Conservation (phyloP, 208 protist genomes). For the Leishmania major region DNA sequence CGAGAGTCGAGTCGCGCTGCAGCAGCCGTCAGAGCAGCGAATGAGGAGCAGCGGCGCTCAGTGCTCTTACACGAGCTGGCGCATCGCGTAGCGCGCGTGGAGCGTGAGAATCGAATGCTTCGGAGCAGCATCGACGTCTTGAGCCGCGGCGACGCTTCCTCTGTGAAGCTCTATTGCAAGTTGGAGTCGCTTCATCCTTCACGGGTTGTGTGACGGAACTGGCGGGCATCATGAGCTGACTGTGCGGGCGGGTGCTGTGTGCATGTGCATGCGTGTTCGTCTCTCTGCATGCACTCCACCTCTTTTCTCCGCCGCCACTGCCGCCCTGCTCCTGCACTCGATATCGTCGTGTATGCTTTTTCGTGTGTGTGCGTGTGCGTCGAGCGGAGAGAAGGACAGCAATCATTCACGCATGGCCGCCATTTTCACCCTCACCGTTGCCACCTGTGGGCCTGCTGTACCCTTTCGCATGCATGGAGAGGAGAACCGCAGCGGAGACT, state of each 20-base stretch:
- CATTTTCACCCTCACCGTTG: neutral
- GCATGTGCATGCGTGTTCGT: neutral
- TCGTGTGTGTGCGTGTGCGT: neutral
- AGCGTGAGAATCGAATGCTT: slow-evolving; percentile 23
- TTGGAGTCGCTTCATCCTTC: neutral
- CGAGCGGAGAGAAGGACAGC: neutral
- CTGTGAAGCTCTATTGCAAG: slow-evolving; percentile 9
- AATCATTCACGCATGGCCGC: neutral
- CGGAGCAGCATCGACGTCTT: slow-evolving; percentile 8
- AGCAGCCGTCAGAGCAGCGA: slow-evolving; percentile 4
- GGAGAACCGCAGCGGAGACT: too few relatives aligned
- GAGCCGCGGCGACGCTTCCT: slow-evolving; percentile 17
- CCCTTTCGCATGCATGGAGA: neutral
- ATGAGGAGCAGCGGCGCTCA: slow-evolving; percentile 1
- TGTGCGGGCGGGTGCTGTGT: neutral
- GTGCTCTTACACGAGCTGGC: slow-evolving; percentile 1
- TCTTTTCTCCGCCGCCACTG: too few relatives aligned
- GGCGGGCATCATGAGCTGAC: neutral
- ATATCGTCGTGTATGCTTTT: neutral
- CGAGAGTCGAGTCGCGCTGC: neutral
- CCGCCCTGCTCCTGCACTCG: neutral
- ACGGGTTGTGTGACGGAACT: neutral
- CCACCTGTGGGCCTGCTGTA: neutral
- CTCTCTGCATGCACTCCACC: neutral
- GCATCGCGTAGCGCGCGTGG: slow-evolving; percentile 10